Conservation (phyloP, 2,329 filamentous ascomycete genomes). For the Pseudofabraea citricarpa region DNA sequence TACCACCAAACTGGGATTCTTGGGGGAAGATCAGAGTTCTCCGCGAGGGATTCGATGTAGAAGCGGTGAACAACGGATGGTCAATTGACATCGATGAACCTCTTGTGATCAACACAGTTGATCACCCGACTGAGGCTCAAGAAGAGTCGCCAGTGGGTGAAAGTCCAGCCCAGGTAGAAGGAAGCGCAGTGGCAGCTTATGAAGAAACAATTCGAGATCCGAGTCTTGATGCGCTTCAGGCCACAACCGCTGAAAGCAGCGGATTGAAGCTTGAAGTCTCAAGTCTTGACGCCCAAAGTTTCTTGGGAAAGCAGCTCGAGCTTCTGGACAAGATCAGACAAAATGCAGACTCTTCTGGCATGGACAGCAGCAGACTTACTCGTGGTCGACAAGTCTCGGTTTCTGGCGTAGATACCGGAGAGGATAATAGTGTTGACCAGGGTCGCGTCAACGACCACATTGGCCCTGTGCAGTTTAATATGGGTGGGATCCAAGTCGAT, state of each 20-base stretch:
- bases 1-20: constrained; percentile 96
- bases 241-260: constrained; percentile 41
- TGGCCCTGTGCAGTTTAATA: constrained; percentile 94
- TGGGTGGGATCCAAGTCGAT: constrained; percentile 95
- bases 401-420: constrained; percentile 12
- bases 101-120: constrained; percentile 32
- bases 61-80: constrained; percentile 81
- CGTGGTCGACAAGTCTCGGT: constrained; percentile 16
- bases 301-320: constrained; percentile 70
- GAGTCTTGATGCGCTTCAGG: constrained; percentile 55
- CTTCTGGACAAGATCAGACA: constrained; percentile 62
- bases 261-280: constrained; percentile 46
- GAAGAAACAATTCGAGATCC: constrained; percentile 77
- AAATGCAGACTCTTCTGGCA: constrained; percentile 43
- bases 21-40: constrained; percentile 96
- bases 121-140: constrained; percentile 16
- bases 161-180: constrained; percentile 24
- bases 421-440: constrained; percentile 19
- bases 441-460: constrained; percentile 61
- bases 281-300: constrained; percentile 71
- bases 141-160: constrained; percentile 7
- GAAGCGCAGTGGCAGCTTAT: constrained; percentile 66
- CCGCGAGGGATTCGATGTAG: constrained; percentile 87
- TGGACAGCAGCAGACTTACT: constrained; percentile 21
- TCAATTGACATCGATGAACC: constrained; percentile 70